These are phyloP conservation scores for Pinus tabuliformis DNA, from an alignment of 75 land plant genomes.

Conservation along the genomic window DNA sequence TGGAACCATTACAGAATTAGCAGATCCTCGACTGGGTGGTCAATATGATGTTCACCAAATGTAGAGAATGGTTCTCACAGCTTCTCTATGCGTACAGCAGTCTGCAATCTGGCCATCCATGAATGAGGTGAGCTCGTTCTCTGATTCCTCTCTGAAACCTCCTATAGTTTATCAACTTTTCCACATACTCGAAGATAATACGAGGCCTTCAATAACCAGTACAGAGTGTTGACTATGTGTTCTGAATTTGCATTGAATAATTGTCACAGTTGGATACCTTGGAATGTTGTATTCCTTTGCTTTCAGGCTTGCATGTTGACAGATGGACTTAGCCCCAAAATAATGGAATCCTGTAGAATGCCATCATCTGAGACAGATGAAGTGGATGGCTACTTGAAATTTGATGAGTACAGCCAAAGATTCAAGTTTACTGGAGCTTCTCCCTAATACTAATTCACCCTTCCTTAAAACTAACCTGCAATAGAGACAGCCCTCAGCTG, in stretches of 20 bases:
- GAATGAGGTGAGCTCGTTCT: slow-evolving; percentile 52
- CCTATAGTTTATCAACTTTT: background rate
- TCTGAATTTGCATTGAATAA: background rate
- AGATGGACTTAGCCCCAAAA: slow-evolving; percentile 16
- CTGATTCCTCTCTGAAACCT: background rate
- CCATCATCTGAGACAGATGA: slow-evolving; percentile 24
- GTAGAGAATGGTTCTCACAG: slow-evolving; percentile 49
- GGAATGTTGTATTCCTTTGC: background rate
- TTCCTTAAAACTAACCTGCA: background rate
- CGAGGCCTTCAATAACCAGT: background rate
- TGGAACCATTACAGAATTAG: slow-evolving; percentile 46
- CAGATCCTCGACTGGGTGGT: slow-evolving; percentile 58
- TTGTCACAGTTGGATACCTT: background rate
- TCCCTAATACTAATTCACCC: background rate
- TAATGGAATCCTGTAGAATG: slow-evolving; percentile 24
- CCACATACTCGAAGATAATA: too few relatives aligned
- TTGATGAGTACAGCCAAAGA: slow-evolving; percentile 5
- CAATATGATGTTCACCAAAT: slow-evolving; percentile 56
- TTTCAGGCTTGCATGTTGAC: slow-evolving; percentile 35
- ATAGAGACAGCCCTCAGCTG: too few relatives aligned
- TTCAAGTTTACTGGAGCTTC: too few relatives aligned
- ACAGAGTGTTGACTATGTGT: background rate
- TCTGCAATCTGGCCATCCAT: slow-evolving; percentile 71
- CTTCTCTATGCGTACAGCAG: slow-evolving; percentile 51
- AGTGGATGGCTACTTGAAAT: slow-evolving; percentile 19